These are phyloP conservation scores for Ehretia macrophylla DNA, from an alignment of 257 asterid genomes.

Conservation along the genomic window DNA sequence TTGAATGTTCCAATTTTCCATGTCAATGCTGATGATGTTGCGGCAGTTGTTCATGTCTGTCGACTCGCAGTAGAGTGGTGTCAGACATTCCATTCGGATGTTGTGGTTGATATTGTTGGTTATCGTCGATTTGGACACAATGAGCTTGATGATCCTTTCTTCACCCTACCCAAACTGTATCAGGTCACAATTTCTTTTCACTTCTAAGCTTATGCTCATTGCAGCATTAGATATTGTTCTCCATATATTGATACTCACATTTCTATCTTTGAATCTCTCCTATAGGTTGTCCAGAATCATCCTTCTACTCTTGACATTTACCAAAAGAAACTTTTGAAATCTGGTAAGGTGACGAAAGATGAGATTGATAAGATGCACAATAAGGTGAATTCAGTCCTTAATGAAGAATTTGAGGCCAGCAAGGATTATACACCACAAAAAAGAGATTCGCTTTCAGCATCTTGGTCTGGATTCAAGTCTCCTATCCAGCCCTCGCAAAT, in stretches of 20 bases:
- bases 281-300: slow-evolving; percentile 72
- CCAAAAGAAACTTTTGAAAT: no score
- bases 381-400: slow-evolving; percentile 67
- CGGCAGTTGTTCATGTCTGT: slow-evolving; percentile 86
- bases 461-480: slow-evolving; percentile 76
- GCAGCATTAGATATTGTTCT: no score
- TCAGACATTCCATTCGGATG: no score
- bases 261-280: slow-evolving; percentile 33
- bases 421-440: slow-evolving; percentile 39
- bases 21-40: slow-evolving; percentile 93
- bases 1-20: slow-evolving; percentile 87
- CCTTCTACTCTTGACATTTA: slow-evolving; percentile 78
- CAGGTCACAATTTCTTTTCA: slow-evolving; percentile 31
- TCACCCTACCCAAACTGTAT: slow-evolving; percentile 93
- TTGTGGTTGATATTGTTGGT: slow-evolving; percentile 85
- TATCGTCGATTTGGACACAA: slow-evolving; percentile 96
- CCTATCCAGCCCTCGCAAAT: no score
- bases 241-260: no score
- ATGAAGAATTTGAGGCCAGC: no score
- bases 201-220: slow-evolving; percentile 10
- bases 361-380: slow-evolving; percentile 59
- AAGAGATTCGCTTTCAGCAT: slow-evolving; percentile 88
- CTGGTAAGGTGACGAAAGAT: slow-evolving; percentile 62
- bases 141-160: slow-evolving; percentile 89
- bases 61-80: slow-evolving; percentile 99